Percentiles rank a stretch among this genome's conserved stretches.
Conservation (phyloP, 1,284 basidiomycete species). For the Phlebopus sp. region DNA sequence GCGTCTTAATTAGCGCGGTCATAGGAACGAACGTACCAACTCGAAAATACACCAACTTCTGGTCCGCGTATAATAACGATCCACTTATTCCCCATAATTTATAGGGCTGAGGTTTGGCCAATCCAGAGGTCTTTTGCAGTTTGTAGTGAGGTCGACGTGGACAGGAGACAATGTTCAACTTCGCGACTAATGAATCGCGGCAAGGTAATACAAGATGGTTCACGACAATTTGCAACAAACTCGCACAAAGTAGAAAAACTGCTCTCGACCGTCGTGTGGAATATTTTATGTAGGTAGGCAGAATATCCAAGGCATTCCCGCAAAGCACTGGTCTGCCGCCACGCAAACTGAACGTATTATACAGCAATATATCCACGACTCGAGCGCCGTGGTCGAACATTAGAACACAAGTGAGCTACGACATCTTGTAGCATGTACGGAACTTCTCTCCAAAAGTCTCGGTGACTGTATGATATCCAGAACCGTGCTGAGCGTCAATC, state of each 20-base stretch:
- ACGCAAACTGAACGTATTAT: conserved; percentile 32
- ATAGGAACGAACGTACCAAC: conserved; percentile 38
- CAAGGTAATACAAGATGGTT: conserved; percentile 20
- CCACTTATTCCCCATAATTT: conserved; percentile 40
- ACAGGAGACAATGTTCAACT: conserved; percentile 29
- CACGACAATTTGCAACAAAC: background rate
- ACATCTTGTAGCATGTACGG: conserved; percentile 81
- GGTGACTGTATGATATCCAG: conserved; percentile 59
- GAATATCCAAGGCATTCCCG: background rate
- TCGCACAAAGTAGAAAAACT: too few relatives aligned
- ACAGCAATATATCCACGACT: conserved; percentile 74
- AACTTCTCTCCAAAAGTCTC: conserved; percentile 85
- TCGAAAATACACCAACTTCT: conserved; percentile 43
- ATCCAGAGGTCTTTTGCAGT: background rate
- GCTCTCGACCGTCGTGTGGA: background rate
- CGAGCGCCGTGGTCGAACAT: conserved; percentile 62
- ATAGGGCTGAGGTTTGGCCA: background rate
- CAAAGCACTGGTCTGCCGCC: too few relatives aligned
- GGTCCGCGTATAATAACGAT: conserved; percentile 48
- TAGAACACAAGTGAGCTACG: conserved; percentile 69
- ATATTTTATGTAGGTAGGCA: conserved; percentile 3
- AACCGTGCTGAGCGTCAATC: conserved; percentile 2
- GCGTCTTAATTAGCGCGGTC: conserved; percentile 13
- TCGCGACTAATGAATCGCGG: conserved; percentile 8
- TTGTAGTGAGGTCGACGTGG: conserved; percentile 1